Percentiles rank a stretch among this genome's conserved stretches.
phyloP scores from a whole-genome alignment of 108 stramenopile genomes.

The Nitzschia inconspicua region DNA sequence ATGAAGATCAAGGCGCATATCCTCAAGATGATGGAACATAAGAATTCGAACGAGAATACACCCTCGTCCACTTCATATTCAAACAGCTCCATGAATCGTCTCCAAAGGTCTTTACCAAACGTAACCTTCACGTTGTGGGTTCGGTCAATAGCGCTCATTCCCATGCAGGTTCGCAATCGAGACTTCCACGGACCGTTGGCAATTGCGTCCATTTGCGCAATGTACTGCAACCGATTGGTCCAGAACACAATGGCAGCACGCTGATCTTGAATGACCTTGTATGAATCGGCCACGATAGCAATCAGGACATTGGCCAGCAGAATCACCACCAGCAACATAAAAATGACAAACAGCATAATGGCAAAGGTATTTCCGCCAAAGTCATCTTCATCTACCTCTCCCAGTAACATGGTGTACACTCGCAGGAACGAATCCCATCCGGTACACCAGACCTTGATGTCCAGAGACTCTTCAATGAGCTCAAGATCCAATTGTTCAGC shows the following conservation, averaged over 20 bases:
- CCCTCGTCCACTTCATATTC: constrained; percentile 52
- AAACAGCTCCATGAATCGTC: constrained; percentile 45
- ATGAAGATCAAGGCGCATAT: constrained; percentile 40
- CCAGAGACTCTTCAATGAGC: neutral
- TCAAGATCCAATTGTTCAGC: neutral
- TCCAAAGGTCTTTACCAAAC: constrained; percentile 49
- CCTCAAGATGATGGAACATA: constrained; percentile 32
- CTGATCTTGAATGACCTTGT: constrained; percentile 75
- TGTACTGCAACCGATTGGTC: constrained; percentile 76
- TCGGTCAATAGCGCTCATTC: constrained; percentile 2
- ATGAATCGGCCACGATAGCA: constrained; percentile 60
- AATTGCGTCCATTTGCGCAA: constrained; percentile 73
- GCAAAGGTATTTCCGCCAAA: constrained; percentile 32
- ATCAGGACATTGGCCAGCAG: constrained; percentile 63
- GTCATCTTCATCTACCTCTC: constrained; percentile 47
- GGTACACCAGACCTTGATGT: constrained; percentile 42
- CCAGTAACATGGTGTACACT: constrained; percentile 71
- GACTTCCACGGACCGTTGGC: constrained; percentile 45
- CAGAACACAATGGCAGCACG: constrained; percentile 81
- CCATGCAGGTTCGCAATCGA: constrained; percentile 9
- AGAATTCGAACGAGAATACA: constrained; percentile 37
- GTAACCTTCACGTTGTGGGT: neutral
- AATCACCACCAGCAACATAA: constrained; percentile 73
- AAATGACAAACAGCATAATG: constrained; percentile 43
- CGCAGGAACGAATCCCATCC: constrained; percentile 47